phyloP scores from a whole-genome alignment of 192 early-diverging fungal genomes.

The Dissophora globulifera region DNA sequence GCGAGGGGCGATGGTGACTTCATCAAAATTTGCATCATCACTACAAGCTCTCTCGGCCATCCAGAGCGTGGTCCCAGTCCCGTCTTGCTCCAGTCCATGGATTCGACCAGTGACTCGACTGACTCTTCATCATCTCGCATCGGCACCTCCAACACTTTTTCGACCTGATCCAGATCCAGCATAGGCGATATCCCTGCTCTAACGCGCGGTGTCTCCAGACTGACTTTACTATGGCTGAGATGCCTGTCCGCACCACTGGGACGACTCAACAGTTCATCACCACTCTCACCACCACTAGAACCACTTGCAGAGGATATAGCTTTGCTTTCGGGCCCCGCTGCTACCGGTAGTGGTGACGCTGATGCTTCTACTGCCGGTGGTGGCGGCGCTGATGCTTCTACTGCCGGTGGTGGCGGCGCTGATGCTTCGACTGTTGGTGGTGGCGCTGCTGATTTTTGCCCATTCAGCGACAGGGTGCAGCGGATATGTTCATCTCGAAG shows the following conservation, averaged over 20 bases:
- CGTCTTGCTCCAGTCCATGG: constrained; percentile 52
- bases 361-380: neutral
- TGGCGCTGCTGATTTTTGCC: no score
- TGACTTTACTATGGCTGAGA: neutral
- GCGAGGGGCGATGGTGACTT: constrained; percentile 23
- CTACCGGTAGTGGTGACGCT: neutral
- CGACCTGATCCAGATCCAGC: constrained; percentile 13
- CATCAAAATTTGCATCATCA: constrained; percentile 7
- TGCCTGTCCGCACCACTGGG: neutral
- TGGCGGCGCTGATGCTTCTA: no score
- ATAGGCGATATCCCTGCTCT: constrained; percentile 25
- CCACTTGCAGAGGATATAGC: no score
- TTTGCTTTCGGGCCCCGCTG: no score
- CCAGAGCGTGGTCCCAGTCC: constrained; percentile 27
- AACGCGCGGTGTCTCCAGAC: constrained; percentile 10
- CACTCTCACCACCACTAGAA: constrained; percentile 1
- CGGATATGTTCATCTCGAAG: neutral
- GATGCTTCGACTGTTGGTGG: neutral
- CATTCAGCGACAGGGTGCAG: no score
- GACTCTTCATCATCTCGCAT: constrained; percentile 20
- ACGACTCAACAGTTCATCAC: neutral
- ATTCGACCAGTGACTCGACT: constrained; percentile 15
- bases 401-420: neutral
- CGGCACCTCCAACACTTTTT: neutral
- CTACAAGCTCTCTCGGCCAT: constrained; percentile 34